These are phyloP conservation scores for Atkinsonella hypoxylon DNA, from an alignment of 2,329 filamentous ascomycete genomes.

Conservation along the genomic window DNA sequence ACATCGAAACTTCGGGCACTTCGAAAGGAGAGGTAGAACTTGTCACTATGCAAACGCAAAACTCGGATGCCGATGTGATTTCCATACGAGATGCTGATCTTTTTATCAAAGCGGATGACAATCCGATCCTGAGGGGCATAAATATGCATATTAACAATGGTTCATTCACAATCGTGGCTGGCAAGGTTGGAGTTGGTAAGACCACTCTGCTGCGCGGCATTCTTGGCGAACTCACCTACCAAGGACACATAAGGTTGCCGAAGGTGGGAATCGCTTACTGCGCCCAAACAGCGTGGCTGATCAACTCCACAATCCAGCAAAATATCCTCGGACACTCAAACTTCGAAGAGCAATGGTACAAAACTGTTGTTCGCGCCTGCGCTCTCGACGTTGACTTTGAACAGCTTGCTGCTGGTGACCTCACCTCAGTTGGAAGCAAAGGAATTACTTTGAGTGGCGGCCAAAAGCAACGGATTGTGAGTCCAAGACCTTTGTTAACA, in stretches of 20 bases:
- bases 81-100: background rate
- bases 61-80: background rate
- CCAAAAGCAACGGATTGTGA: background rate
- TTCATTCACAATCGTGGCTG: conserved; percentile 9
- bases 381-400: conserved; percentile 8
- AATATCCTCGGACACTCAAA: conserved; percentile 8
- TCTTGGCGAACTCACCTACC: conserved; percentile 7
- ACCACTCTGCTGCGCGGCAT: conserved; percentile 7
- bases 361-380: conserved; percentile 6
- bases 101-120: background rate
- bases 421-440: background rate
- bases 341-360: conserved; percentile 9
- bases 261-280: conserved; percentile 8
- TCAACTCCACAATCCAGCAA: conserved; percentile 7
- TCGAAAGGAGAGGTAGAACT: too few relatives aligned
- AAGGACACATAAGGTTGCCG: background rate
- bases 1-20: too few relatives aligned
- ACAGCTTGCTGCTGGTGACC: conserved; percentile 8
- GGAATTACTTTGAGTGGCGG: background rate
- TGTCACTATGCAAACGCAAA: too few relatives aligned
- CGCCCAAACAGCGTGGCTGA: conserved; percentile 10
- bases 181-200: conserved; percentile 13
- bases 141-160: conserved; percentile 2
- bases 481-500: too few relatives aligned
- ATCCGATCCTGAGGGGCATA: background rate